Base-by-base conservation (phyloP, 2,329 filamentous ascomycete genomes). In the Samsoniella hepiali region DNA sequence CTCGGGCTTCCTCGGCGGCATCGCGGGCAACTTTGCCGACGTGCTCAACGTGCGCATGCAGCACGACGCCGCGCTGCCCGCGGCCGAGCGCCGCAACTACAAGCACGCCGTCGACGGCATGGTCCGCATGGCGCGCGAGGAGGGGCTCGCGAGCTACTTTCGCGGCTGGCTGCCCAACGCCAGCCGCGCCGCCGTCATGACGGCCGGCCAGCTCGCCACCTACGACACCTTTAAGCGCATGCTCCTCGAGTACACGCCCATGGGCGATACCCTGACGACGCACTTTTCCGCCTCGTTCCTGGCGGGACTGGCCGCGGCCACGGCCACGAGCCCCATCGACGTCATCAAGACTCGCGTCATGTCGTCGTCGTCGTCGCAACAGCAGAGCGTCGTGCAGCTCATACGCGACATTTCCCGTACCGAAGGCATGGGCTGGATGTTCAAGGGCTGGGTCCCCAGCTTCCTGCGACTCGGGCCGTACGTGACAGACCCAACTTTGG, bases 11-110 rank as follows among this genome's bases (percentile, higher is more conserved):
- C 77, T 96, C 3, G 95, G 95, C 66, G 95, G 95, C 57, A 79
- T 98, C 54, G 91, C 89, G 6, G 95, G 95, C 68, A 99, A 98
- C 78, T 93, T 93, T 3, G 94, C 93, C 68, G 95, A 99, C 75
- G 93, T 99, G 40, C 83, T 97, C 72, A 99, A 99, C 77, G 95
- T 99, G 57, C 91, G 95, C 68, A 99, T 99, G 95, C 95, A 99
- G 79, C 91, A 96, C 77, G 95, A 89, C 72, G 88, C 91, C 2
- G 87, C 92, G 0, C 85, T 97, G 1, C 90, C 93, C 0, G 71
- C 78, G 1, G 83, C 83, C 5, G 81, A 96, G 72, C 87, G 91
- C 55, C 86, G 94, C 63, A 95, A 96, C 76, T 99, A 99, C 79
- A 89, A 87, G 67, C 85, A 98, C 75, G 95, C 93, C 3, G 75